Conservation (phyloP, 768 basidiomycete genomes). For the Saitozyma sp. region DNA sequence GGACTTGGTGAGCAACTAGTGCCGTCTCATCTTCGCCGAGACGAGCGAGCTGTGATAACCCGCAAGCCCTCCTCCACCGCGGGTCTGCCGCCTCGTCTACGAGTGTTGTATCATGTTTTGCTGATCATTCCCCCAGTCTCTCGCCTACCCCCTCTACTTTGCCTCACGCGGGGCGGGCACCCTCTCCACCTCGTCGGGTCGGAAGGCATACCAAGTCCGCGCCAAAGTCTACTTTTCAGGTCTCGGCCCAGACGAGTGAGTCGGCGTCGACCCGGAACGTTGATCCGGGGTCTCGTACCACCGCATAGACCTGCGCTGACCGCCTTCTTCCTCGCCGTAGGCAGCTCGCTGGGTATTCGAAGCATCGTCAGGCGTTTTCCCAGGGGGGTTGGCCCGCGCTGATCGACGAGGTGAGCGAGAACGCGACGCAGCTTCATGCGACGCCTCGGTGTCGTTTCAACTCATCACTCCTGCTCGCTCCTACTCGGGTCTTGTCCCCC, state of each 20-base stretch:
- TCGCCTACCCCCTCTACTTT: constrained; percentile 88
- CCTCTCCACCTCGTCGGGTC: constrained; percentile 54
- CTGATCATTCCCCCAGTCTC: constrained; percentile 61
- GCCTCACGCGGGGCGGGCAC: constrained; percentile 78
- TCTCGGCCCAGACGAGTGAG: constrained; percentile 83
- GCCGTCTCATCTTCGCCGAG: neutral
- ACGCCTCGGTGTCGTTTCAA: too few species aligned
- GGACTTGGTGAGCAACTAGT: constrained; percentile 66
- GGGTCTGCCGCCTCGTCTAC: too few species aligned
- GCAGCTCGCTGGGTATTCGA: constrained; percentile 85
- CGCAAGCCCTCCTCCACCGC: too few species aligned
- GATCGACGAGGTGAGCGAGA: constrained; percentile 68
- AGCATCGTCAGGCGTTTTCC: constrained; percentile 76
- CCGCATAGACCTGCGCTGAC: too few species aligned
- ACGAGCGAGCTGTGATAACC: too few species aligned
- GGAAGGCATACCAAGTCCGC: constrained; percentile 62
- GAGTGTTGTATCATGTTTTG: neutral
- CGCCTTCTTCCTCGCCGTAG: constrained; percentile 17
- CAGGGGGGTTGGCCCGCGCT: constrained; percentile 71
- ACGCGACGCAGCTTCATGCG: neutral
- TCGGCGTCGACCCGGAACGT: neutral
- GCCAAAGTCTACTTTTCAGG: constrained; percentile 86
- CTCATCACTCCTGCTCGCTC: too few species aligned
- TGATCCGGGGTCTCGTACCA: neutral
- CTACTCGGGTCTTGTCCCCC: too few species aligned